A percentile compares a stretch with the other conserved stretches of the same genome.
Conservation (phyloP, 2,329 filamentous ascomycete species). For the Paecilomyces sp. region DNA sequence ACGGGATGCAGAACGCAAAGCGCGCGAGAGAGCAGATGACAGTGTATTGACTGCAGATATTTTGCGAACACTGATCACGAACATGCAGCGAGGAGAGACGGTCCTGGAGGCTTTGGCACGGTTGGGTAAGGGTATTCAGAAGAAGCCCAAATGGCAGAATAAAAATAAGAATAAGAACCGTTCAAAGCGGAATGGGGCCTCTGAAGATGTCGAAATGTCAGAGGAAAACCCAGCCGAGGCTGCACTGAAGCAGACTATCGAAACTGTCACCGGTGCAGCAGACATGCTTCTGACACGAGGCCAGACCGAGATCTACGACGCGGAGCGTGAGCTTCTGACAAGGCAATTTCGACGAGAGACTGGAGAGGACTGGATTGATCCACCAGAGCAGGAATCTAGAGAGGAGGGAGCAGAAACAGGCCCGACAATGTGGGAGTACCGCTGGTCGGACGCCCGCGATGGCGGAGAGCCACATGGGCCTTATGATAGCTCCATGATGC, state of each 20-base stretch:
- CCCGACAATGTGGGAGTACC: slow-evolving; percentile 71
- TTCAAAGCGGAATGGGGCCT: slow-evolving; percentile 35
- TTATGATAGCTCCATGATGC: slow-evolving; percentile 79
- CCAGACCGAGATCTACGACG: slow-evolving; percentile 84
- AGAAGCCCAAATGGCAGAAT: slow-evolving; percentile 56
- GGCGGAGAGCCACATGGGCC: slow-evolving; percentile 74
- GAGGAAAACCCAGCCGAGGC: slow-evolving; percentile 62
- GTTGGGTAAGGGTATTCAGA: slow-evolving; percentile 59
- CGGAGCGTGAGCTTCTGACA: slow-evolving; percentile 74
- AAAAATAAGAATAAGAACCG: slow-evolving; percentile 48
- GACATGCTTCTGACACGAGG: slow-evolving; percentile 79
- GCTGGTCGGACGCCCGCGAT: slow-evolving; percentile 85
- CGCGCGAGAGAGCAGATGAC: slow-evolving; percentile 68
- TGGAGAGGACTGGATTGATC: slow-evolving; percentile 73
- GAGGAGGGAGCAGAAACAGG: slow-evolving; percentile 26
- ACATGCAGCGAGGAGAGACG: slow-evolving; percentile 75
- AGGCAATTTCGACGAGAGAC: slow-evolving; percentile 79
- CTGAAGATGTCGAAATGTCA: slow-evolving; percentile 64
- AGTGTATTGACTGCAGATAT: slow-evolving; percentile 65
- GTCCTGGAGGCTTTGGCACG: slow-evolving; percentile 80
- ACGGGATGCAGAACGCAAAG: slow-evolving; percentile 67
- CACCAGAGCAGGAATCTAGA: slow-evolving; percentile 17
- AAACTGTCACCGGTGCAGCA: slow-evolving; percentile 80
- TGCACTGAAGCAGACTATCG: slow-evolving; percentile 65
- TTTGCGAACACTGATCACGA: slow-evolving; percentile 62